Conservation (phyloP, 2,329 filamentous ascomycete species). For the Didymella sp. region DNA sequence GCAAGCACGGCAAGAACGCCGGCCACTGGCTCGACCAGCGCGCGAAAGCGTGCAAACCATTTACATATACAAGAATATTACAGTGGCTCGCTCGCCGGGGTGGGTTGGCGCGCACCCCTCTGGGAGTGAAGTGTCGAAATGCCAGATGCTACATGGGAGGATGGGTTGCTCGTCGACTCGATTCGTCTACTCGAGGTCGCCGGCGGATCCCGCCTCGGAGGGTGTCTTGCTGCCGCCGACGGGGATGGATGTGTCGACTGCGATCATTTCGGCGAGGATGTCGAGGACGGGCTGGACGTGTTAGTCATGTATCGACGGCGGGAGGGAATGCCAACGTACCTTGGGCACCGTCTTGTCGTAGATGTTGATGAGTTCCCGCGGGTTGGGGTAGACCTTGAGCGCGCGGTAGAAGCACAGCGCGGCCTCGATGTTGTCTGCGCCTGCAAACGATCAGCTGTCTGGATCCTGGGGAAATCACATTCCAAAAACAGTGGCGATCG, state of each 20-base stretch:
- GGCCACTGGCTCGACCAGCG: background rate
- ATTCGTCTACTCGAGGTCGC: slow-evolving; percentile 42
- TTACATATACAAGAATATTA: slow-evolving; percentile 49
- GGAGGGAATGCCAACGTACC: no score
- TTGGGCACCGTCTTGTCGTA: slow-evolving; percentile 99
- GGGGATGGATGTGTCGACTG: slow-evolving; percentile 73
- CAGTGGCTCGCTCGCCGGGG: slow-evolving; percentile 33
- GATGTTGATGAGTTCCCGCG: slow-evolving; percentile 89
- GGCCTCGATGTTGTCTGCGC: slow-evolving; percentile 76
- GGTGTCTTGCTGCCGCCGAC: slow-evolving; percentile 48
- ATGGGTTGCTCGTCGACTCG: background rate
- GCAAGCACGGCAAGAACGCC: background rate
- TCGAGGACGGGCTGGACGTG: slow-evolving; percentile 85
- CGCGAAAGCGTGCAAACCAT: slow-evolving; percentile 27
- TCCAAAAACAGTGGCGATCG: no score
- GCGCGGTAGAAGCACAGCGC: slow-evolving; percentile 98
- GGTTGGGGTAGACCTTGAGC: slow-evolving; percentile 96
- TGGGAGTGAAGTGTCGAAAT: slow-evolving; percentile 20
- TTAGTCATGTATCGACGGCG: no score
- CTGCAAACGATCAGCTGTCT: slow-evolving; percentile 51
- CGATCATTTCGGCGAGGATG: slow-evolving; percentile 97
- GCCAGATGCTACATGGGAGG: slow-evolving; percentile 17
- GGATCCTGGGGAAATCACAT: no score
- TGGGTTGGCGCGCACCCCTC: background rate
- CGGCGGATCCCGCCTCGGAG: slow-evolving; percentile 45